Percentiles rank a stretch among this genome's conserved stretches.
Evolutionary conservation across 75 land plant genomes (phyloP).

Genomic region (Adiantum capillusveneris): DNA sequence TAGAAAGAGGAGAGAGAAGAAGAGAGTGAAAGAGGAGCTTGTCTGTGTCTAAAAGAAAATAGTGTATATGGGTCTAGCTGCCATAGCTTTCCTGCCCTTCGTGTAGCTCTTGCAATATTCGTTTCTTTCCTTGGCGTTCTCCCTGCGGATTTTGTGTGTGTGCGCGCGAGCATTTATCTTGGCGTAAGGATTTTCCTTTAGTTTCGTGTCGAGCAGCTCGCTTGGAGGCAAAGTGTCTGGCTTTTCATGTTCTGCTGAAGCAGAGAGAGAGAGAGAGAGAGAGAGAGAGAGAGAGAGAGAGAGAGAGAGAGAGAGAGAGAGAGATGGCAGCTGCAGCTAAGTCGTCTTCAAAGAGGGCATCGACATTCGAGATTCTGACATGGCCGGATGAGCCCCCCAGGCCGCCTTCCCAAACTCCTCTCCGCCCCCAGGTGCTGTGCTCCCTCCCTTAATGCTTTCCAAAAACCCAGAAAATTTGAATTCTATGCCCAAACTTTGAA

Average conservation of each 20-base stretch:
- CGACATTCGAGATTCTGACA: neutral
- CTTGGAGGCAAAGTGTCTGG: neutral
- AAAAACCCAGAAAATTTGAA: neutral
- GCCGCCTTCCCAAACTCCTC: neutral
- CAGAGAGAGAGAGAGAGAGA: constrained; percentile 1
- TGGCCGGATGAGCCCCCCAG: neutral
- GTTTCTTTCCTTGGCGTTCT: too few species aligned
- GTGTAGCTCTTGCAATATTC: too few species aligned
- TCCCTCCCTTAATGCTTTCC: neutral
- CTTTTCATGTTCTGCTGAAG: too few species aligned
- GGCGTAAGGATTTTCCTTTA: neutral
- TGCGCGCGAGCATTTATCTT: too few species aligned
- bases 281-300: neutral
- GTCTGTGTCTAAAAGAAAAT: too few species aligned
- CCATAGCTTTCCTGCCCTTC: too few species aligned
- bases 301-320: constrained; percentile 2
- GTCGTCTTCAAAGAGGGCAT: neutral
- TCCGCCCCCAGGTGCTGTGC: neutral
- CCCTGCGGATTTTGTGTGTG: too few species aligned
- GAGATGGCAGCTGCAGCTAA: neutral
- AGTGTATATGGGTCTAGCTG: too few species aligned
- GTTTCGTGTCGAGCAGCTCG: neutral
- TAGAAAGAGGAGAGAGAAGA: too few species aligned
- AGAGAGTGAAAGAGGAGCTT: too few species aligned
- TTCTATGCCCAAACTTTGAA: too few species aligned